Base-by-base conservation (phyloP, 1,284 basidiomycete species). In the Cryptococcus hybrid region DNA sequence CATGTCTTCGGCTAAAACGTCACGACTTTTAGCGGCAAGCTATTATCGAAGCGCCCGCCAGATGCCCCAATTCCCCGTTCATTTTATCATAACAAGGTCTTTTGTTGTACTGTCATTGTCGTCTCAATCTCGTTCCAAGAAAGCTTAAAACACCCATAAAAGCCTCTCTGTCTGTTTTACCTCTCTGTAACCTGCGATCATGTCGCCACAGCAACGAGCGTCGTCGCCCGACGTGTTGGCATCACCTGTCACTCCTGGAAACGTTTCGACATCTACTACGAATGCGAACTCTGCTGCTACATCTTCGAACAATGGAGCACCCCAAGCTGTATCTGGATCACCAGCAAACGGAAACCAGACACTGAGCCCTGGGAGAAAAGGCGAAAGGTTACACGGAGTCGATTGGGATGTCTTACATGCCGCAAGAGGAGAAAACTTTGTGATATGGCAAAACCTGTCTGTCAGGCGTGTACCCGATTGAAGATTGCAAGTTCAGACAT, bases 361-460 rank as follows among this genome's bases (percentile, higher is more conserved):
- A 7, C n/a, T 2, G 43, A 24, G 24, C 3, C 49, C 59, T 1
- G 60, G 60, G 3, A 53, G 63, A 44, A 68, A 50, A 37, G 66
- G 18, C 52, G 68, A 7, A 69, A 71, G 44, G 64, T 66, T 24
- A 64, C 62, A 5, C 47, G 66, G 24, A 59, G 59, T 15, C 57
- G 58, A 51, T 40, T 47, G 5, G 66, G 65, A 8, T 68, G 67
- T 53, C 49, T 67, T 52, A 67, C 67, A 18, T 69, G 67, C 45
- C 47, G 65, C 35, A 63, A 61, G 46, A 54, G 69, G 36, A 51
- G 66, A 24, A 71, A 71, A 51, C 44, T 63, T n/a, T 71, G 69
- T 49, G 68, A 71, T 50, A 60, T 64, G 62, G 51, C 15, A 11
- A 64, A 58, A 37, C 65, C 67, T 1, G 37, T 30, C 1, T 71